phyloP scores from a whole-genome alignment of 2,329 filamentous ascomycete species.

The Trichoderma guizhouense region DNA sequence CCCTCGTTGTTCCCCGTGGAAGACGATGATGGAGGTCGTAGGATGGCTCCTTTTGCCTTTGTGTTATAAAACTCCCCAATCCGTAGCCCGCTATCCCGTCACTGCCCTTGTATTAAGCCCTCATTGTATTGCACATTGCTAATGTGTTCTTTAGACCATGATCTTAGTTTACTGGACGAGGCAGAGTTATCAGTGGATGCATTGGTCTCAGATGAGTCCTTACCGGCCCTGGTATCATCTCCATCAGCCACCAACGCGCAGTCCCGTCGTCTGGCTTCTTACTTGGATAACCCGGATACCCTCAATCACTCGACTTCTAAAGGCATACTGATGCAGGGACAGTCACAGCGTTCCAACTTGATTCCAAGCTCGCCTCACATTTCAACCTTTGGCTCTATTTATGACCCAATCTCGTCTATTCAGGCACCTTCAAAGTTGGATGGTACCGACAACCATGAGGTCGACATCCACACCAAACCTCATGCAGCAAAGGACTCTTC shows the following conservation, averaged over 20 bases:
- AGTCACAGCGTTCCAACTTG: conserved; percentile 24
- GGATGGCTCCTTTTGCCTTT: conserved; percentile 44
- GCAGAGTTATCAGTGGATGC: conserved; percentile 64
- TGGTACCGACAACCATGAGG: conserved; percentile 30
- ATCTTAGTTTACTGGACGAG: conserved; percentile 58
- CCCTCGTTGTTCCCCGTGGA: conserved; percentile 44
- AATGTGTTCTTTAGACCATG: conserved; percentile 56
- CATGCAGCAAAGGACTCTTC: background rate
- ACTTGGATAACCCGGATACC: background rate
- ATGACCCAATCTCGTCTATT: conserved; percentile 33
- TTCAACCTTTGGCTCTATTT: conserved; percentile 26
- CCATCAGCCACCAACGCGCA: background rate
- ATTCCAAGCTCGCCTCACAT: conserved; percentile 28
- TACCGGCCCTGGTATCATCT: conserved; percentile 20
- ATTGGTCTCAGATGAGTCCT: conserved; percentile 59
- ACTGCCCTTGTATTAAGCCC: background rate
- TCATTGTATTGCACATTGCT: conserved; percentile 33
- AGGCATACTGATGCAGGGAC: conserved; percentile 22
- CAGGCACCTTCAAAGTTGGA: conserved; percentile 30
- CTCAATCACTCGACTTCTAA: conserved; percentile 21
- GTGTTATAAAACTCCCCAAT: conserved; percentile 37
- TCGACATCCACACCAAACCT: conserved; percentile 31
- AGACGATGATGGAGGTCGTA: conserved; percentile 62
- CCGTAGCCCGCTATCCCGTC: conserved; percentile 11
- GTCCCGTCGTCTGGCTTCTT: conserved; percentile 22